Evolutionary conservation across 331 rosid genomes (phyloP).

Genomic region (Cydonia oblonga): DNA sequence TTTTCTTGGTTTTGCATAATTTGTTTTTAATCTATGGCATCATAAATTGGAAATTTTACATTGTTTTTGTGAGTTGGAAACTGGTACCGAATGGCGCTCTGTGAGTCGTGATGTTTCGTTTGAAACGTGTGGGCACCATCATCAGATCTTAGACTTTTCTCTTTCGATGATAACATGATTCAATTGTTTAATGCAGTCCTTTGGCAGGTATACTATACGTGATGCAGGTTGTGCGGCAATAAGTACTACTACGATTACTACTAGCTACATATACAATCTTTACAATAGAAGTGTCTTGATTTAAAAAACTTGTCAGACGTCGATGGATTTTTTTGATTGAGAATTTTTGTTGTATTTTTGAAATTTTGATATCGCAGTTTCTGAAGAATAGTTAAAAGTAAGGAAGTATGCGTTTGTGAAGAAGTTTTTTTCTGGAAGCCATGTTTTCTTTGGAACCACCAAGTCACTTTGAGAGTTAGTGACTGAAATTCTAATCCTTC

Average conservation of each 20-base stretch:
- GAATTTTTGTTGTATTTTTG: neutral
- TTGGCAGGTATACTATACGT: neutral
- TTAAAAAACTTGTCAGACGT: neutral
- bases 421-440: neutral
- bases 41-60: neutral
- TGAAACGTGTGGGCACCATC: neutral
- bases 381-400: neutral
- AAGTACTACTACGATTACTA: neutral
- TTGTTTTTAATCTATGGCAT: neutral
- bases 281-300: neutral
- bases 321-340: neutral
- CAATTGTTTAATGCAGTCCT: neutral
- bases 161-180: neutral
- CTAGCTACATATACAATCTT: neutral
- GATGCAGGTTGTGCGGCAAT: constrained; percentile 4
- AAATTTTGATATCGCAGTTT: neutral
- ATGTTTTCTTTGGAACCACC: neutral
- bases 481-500: neutral
- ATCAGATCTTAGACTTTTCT: neutral
- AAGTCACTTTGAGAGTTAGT: neutral
- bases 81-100: neutral
- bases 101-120: neutral
- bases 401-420: neutral
- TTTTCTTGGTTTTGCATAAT: constrained; percentile 1
- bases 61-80: neutral